Conservation (phyloP, 306 rosid genomes). For the Prinsepia uniflora region DNA sequence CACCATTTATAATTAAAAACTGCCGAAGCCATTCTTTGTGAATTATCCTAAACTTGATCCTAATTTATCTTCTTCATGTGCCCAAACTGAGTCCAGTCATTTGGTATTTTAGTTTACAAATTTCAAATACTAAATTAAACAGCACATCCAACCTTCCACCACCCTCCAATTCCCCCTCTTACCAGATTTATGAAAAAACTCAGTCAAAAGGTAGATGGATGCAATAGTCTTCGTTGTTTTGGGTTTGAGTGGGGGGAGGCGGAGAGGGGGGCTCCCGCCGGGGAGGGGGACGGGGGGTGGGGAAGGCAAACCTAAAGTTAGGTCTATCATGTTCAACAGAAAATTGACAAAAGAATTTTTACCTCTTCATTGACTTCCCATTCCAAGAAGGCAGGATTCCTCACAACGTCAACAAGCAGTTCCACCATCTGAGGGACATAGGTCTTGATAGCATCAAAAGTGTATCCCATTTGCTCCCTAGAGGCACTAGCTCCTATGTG, state of each 20-base stretch:
- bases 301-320: slow-evolving; percentile 7
- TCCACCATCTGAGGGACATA: slow-evolving; percentile 95
- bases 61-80: not conserved
- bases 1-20: no score
- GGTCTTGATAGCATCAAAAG: slow-evolving; percentile 87
- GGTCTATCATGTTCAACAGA: slow-evolving; percentile 8
- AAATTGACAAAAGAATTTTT: slow-evolving; percentile 11
- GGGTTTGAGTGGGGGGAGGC: no score
- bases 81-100: not conserved
- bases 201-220: not conserved
- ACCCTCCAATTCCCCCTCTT: not conserved
- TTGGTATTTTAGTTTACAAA: not conserved
- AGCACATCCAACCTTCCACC: not conserved
- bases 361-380: slow-evolving; percentile 99
- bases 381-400: slow-evolving; percentile 90
- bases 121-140: not conserved
- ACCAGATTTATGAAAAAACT: not conserved
- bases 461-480: slow-evolving; percentile 94
- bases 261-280: no score
- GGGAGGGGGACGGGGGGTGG: no score
- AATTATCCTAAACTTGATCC: not conserved
- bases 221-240: not conserved
- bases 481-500: slow-evolving; percentile 86
- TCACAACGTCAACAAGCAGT: slow-evolving; percentile 70
- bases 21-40: not conserved